phyloP scores from a whole-genome alignment of 2,329 filamentous ascomycete genomes.

The Nemania abortiva region DNA sequence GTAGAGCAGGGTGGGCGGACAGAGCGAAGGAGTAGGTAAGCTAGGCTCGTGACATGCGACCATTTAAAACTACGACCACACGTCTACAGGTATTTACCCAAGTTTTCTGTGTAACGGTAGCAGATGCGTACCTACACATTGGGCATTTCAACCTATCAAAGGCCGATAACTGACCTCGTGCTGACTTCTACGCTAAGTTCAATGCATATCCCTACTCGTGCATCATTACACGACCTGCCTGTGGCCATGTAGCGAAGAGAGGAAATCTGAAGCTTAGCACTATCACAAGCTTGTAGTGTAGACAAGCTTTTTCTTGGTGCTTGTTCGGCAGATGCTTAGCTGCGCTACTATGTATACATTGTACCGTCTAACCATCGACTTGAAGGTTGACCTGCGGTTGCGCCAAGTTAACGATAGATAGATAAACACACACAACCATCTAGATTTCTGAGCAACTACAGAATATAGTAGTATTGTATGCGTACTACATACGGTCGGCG shows the following conservation, averaged over 20 bases:
- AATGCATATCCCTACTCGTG: not conserved
- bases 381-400: not conserved
- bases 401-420: not conserved
- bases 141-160: slow-evolving; percentile 26
- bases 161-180: slow-evolving; percentile 29
- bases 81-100: not conserved
- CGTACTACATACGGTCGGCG: slow-evolving; percentile 1
- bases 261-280: not conserved
- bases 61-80: too few species aligned
- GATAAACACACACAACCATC: not conserved
- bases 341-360: not conserved
- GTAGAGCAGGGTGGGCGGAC: too few species aligned
- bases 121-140: not conserved
- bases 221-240: not conserved
- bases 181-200: too few species aligned
- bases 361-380: not conserved
- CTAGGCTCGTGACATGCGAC: too few species aligned
- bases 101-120: slow-evolving; percentile 11
- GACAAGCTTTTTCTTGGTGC: slow-evolving; percentile 1
- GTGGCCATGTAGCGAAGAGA: not conserved
- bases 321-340: not conserved
- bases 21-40: too few species aligned
- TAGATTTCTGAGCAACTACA: not conserved
- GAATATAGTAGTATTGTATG: not conserved
- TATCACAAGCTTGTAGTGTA: not conserved